Evolutionary conservation across 148 eudicot species (phyloP).

Genomic region (Chenopodium album): DNA sequence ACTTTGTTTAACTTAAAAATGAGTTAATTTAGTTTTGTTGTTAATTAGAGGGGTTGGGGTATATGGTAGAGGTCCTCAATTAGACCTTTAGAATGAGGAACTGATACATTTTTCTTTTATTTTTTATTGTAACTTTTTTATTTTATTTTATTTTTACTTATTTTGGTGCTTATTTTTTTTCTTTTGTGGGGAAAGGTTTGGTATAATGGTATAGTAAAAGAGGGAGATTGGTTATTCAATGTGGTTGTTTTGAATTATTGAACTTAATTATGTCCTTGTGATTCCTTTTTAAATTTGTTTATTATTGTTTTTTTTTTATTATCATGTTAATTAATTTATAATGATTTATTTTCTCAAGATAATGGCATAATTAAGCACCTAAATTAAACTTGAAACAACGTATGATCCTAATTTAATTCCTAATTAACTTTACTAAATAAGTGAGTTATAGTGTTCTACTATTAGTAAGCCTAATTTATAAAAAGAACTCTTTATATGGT

Average conservation of each 20-base stretch:
- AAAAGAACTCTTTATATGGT: too few relatives aligned
- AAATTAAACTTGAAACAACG: background rate
- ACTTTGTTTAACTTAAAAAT: slow-evolving; percentile 1
- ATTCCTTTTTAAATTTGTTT: background rate
- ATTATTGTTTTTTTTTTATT: background rate
- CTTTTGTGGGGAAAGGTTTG: slow-evolving; percentile 22
- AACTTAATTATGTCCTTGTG: background rate
- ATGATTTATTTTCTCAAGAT: background rate
- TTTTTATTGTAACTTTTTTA: background rate
- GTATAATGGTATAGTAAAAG: slow-evolving; percentile 41
- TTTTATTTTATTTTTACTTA: background rate
- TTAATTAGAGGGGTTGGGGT: slow-evolving; percentile 24
- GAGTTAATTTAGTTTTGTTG: slow-evolving; percentile 17
- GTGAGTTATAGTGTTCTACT: background rate
- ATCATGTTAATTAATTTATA: background rate
- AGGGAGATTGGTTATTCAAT: slow-evolving; percentile 33
- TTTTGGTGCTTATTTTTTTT: background rate
- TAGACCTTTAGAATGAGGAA: slow-evolving; percentile 30
- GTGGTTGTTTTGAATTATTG: slow-evolving; percentile 14
- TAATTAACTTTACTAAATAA: background rate
- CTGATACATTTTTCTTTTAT: slow-evolving; percentile 14
- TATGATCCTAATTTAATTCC: too few relatives aligned
- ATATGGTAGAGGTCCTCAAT: slow-evolving; percentile 32
- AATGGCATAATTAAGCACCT: background rate
- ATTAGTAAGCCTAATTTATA: too few relatives aligned